Evolutionary conservation across 2,329 filamentous ascomycete genomes (phyloP), one percentile per base, ranked within the genome.

Genomic region (Hypoxylon sp.): DNA sequence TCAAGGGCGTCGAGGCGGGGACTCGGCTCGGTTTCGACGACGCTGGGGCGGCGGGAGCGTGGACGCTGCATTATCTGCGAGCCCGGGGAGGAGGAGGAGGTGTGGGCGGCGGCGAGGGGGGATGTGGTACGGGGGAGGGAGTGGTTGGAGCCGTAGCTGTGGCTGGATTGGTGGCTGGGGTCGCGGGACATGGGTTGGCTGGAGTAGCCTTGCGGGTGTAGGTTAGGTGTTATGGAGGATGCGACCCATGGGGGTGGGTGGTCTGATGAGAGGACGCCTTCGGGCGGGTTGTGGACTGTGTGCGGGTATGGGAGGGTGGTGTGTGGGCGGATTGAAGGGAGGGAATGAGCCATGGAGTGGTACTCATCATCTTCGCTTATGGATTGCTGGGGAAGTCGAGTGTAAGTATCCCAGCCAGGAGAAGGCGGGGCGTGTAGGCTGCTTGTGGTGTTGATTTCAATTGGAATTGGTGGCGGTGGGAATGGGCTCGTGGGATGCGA

Each of bases 161-260:
- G 73, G 52, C 74, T 75, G 0, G 82, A 82, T 57, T 84, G 80
- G 9, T 79, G 77, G 46, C 84, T 84, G 0, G 80, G 72, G 66
- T 85, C 77, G 3, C 84, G 82, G 1, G 83, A 84, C 83, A 87
- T 85, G 4, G 85, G 84, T 66, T 85, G 81, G 6, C 84, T 85
- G 26, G 81, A 80, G 72, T 86, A 86, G 3, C 83, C 84, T 19
- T 78, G 73, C 0, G 75, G 74, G 0, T 71, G 70, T 35, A 74
- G 66, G 44, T 76, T 74, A 4, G 73, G 60, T 1, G 67, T 59
- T 10, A 47, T 61, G 22, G 61, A 42, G 1, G 69, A 70, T 11
- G 74, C 42, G 0, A 70, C 68, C 72, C 74, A 72, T 31, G 71
- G 58, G n/a, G 75, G 66, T 57, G 67, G 74, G 60, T 73, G 76